phyloP scores from a whole-genome alignment of 2,329 filamentous ascomycete genomes.

The Penicillium sclerotigenum region DNA sequence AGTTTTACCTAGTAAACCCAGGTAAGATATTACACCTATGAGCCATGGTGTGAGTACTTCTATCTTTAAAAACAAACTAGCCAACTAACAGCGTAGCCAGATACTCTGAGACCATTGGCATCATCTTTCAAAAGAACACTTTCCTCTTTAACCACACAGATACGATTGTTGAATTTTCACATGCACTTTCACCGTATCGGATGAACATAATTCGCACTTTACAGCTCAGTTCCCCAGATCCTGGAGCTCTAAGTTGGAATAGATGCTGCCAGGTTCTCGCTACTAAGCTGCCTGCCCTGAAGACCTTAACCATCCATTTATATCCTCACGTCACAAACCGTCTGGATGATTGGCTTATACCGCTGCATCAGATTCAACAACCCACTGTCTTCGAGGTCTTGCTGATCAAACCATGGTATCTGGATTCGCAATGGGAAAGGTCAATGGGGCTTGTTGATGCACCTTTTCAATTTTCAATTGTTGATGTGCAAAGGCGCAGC shows the following conservation, averaged over 20 bases:
- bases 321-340: background rate
- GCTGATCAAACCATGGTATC: background rate
- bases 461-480: background rate
- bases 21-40: background rate
- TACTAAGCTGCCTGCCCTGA: background rate
- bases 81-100: background rate
- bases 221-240: background rate
- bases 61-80: too few relatives aligned
- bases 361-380: background rate
- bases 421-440: background rate
- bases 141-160: slow-evolving; percentile 1
- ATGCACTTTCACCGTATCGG: background rate
- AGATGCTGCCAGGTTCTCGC: background rate
- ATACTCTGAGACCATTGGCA: background rate
- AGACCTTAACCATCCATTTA: background rate
- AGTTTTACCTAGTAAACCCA: background rate
- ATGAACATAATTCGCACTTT: background rate
- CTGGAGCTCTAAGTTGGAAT: background rate
- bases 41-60: background rate
- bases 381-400: background rate
- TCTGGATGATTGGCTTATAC: background rate
- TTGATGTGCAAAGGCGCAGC: background rate
- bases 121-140: background rate
- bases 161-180: background rate
- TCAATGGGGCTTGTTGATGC: background rate